A percentile compares a stretch with the other conserved stretches of the same genome.
Conservation (phyloP, 169 alveolate species). For the Plasmodium malariae region DNA sequence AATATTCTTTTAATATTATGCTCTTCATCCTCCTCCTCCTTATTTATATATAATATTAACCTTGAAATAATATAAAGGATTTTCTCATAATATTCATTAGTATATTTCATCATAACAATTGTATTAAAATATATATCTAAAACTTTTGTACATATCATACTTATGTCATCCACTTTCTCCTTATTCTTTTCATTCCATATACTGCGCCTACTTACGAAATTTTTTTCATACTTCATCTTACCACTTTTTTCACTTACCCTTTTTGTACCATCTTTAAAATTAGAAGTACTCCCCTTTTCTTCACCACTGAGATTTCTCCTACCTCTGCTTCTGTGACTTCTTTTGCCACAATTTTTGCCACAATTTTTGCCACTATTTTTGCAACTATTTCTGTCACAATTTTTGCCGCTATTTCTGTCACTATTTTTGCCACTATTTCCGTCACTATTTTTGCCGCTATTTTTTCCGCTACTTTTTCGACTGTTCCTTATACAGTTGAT, state of each 20-base stretch:
- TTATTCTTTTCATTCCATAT: neutral
- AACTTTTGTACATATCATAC: slow-evolving; percentile 25
- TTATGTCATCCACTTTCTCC: slow-evolving; percentile 3
- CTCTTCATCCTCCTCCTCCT: too few species aligned
- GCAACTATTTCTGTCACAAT: too few species aligned
- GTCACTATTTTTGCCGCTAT: too few species aligned
- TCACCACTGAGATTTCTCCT: too few species aligned
- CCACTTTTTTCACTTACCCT: neutral
- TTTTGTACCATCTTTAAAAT: neutral
- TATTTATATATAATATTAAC: slow-evolving; percentile 39
- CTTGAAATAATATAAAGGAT: slow-evolving; percentile 60
- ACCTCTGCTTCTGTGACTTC: too few species aligned
- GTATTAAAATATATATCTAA: slow-evolving; percentile 38
- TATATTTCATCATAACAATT: slow-evolving; percentile 32
- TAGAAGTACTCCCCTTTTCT: too few species aligned
- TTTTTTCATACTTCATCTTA: neutral
- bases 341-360: too few species aligned
- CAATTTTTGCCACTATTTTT: too few species aligned
- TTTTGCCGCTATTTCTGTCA: too few species aligned
- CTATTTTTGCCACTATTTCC: too few species aligned
- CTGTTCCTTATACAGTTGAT: too few species aligned
- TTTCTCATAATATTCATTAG: slow-evolving; percentile 40
- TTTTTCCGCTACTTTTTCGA: neutral
- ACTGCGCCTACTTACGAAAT: neutral
- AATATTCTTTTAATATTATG: slow-evolving; percentile 23